A percentile compares a stretch with the other conserved stretches of the same genome.
These are phyloP conservation scores for Eucalyptus viminalis DNA, from an alignment of 345 rosid species.

Conservation along the genomic window DNA sequence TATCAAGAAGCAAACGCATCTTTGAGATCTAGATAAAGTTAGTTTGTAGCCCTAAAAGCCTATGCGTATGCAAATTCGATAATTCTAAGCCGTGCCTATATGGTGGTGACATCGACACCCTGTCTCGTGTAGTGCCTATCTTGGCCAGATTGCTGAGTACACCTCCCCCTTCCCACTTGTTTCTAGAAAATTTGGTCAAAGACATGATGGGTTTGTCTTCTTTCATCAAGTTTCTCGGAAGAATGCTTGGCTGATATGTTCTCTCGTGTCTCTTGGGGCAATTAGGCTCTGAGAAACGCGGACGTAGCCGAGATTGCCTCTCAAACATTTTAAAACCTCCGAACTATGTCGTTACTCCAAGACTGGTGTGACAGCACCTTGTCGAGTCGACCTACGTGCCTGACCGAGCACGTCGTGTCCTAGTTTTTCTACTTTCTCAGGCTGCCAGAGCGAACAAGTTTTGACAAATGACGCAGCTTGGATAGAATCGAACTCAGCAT, in stretches of 20 bases:
- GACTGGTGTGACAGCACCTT: background rate
- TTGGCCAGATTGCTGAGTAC: background rate
- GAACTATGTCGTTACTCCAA: background rate
- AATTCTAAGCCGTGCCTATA: background rate
- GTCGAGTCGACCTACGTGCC: background rate
- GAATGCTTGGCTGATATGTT: background rate
- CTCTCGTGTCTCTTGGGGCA: background rate
- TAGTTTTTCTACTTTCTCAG: background rate
- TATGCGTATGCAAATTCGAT: background rate
- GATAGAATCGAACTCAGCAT: background rate
- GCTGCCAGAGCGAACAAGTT: background rate
- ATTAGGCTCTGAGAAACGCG: background rate
- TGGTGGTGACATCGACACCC: background rate
- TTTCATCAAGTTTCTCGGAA: background rate
- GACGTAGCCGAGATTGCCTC: background rate
- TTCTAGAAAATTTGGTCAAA: background rate
- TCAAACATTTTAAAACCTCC: background rate
- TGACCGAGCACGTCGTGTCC: background rate
- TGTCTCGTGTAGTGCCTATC: background rate
- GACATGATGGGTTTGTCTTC: background rate
- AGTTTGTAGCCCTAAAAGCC: background rate
- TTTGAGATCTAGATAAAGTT: background rate
- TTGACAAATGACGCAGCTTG: background rate
- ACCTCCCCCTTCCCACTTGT: background rate
- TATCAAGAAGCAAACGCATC: background rate